These are phyloP conservation scores for Eucalyptus victrix DNA, from an alignment of 345 rosid genomes.

Conservation along the genomic window DNA sequence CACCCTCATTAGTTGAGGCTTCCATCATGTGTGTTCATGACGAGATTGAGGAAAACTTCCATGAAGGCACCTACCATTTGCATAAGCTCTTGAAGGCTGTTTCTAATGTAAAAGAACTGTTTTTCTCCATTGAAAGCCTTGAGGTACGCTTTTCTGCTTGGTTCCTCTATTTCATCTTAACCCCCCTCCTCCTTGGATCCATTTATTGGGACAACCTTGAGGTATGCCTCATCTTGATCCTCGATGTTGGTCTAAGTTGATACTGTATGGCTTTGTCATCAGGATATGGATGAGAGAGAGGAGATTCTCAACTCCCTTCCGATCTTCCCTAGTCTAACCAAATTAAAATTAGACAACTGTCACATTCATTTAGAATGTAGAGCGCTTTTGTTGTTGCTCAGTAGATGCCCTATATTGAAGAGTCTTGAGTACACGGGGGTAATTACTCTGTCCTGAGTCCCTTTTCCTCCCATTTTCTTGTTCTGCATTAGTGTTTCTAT, in stretches of 20 bases:
- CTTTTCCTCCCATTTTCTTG: neutral
- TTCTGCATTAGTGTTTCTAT: neutral
- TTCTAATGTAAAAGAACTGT: neutral
- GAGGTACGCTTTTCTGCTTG: neutral
- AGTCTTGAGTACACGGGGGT: neutral
- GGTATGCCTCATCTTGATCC: neutral
- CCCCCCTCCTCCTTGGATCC: neutral
- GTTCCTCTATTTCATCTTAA: neutral
- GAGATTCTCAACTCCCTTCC: neutral
- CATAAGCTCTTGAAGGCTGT: neutral
- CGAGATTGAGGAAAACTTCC: neutral
- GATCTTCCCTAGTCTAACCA: neutral
- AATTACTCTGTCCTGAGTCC: neutral
- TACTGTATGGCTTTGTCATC: neutral
- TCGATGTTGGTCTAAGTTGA: neutral
- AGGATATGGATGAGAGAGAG: neutral
- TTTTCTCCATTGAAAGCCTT: neutral
- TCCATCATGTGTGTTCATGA: neutral
- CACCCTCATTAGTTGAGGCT: neutral
- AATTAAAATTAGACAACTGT: neutral
- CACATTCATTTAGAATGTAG: neutral
- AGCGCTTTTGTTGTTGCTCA: neutral
- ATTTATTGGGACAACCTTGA: neutral
- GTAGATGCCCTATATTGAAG: neutral
- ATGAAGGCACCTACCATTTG: neutral